A percentile compares a stretch with the other conserved stretches of the same genome.
These are phyloP conservation scores for Citrus maxima DNA, from an alignment of 345 rosid species.

Conservation along the genomic window DNA sequence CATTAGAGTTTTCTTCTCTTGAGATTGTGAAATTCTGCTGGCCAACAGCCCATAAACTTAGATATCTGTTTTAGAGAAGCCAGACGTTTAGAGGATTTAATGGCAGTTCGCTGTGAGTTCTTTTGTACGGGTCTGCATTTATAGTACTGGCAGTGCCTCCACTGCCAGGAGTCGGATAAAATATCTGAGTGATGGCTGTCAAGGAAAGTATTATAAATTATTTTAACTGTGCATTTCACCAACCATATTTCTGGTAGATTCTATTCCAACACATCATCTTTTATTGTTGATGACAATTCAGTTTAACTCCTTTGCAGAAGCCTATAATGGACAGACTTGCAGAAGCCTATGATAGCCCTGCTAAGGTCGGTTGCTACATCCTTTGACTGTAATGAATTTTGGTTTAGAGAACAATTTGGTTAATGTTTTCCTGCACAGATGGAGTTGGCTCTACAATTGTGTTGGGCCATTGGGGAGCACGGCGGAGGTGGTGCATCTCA, in stretches of 20 bases:
- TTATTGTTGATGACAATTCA: background rate
- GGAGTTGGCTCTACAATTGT: slow-evolving; percentile 86
- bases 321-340: slow-evolving; percentile 91
- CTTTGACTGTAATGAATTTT: background rate
- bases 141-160: background rate
- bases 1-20: background rate
- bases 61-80: background rate
- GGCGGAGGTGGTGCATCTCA: slow-evolving; percentile 88
- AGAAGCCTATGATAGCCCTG: slow-evolving; percentile 88
- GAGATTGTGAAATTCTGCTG: background rate
- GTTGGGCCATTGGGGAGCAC: slow-evolving; percentile 99
- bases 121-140: background rate
- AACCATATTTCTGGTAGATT: background rate
- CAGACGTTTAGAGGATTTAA: too few relatives aligned
- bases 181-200: background rate
- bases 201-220: background rate
- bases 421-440: slow-evolving; percentile 32
- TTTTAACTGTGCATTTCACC: background rate
- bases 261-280: background rate
- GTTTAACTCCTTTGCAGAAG: slow-evolving; percentile 53
- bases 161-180: background rate
- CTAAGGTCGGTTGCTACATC: slow-evolving; percentile 58
- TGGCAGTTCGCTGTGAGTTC: background rate
- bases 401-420: background rate
- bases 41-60: background rate